Conservation (phyloP, 768 basidiomycete species). For the Leccinum rimulosum region DNA sequence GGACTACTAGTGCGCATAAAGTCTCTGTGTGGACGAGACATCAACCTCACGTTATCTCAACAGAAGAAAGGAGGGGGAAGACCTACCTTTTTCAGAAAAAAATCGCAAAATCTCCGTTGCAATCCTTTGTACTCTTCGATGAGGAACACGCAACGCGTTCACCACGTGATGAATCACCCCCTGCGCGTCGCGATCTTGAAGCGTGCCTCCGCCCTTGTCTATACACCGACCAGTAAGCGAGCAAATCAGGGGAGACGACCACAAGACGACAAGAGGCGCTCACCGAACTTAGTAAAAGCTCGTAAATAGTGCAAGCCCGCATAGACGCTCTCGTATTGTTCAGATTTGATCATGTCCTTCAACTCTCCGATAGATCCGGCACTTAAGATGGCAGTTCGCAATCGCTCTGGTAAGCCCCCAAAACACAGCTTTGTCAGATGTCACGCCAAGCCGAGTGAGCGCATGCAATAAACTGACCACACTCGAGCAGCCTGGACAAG, state of each 20-base stretch:
- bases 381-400: conserved; percentile 17
- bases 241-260: background rate
- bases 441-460: too few relatives aligned
- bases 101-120: conserved; percentile 12
- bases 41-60: background rate
- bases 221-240: background rate
- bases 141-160: conserved; percentile 15
- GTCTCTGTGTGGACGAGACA: conserved; percentile 6
- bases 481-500: conserved; percentile 15
- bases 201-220: conserved; percentile 9
- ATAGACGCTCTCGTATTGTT: conserved; percentile 5
- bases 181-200: conserved; percentile 1
- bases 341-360: conserved; percentile 14
- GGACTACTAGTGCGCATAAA: conserved; percentile 9
- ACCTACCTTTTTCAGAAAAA: conserved; percentile 17
- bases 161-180: conserved; percentile 15
- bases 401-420: conserved; percentile 6
- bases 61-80: background rate
- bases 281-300: conserved; percentile 19
- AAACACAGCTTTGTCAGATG: background rate
- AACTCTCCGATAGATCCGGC: conserved; percentile 13
- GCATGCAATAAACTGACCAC: conserved; percentile 16
- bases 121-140: conserved; percentile 15
- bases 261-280: background rate
- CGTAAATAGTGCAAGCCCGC: conserved; percentile 27